phyloP scores from a whole-genome alignment of 192 early-diverging fungal species.

The Jimgerdemannia lactiflua region DNA sequence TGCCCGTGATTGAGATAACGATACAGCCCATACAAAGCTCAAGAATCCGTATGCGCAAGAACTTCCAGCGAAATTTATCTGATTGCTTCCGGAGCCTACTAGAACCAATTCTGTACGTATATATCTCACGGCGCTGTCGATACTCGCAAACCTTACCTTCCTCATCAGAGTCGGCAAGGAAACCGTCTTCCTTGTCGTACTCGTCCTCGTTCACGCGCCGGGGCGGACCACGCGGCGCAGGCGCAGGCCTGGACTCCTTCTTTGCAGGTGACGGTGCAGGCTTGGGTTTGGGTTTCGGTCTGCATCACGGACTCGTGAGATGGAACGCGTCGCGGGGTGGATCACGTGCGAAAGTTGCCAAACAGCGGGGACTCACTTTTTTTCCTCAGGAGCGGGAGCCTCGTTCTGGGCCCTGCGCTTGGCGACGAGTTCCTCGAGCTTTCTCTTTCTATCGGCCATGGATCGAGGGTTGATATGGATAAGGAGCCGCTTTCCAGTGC shows the following conservation, averaged over 20 bases:
- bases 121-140: neutral
- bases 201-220: neutral
- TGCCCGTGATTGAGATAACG: too few species aligned
- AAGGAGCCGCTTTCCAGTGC: too few species aligned
- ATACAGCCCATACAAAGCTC: too few species aligned
- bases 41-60: too few species aligned
- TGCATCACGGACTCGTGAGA: neutral
- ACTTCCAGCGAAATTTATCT: too few species aligned
- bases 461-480: neutral
- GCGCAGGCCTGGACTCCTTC: neutral
- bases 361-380: neutral
- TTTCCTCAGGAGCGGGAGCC: neutral
- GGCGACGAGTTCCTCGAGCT: conserved; percentile 5
- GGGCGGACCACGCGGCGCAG: neutral
- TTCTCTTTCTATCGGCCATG: conserved; percentile 4
- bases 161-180: neutral
- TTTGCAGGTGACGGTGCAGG: neutral
- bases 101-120: neutral
- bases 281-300: neutral
- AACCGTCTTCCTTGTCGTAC: neutral
- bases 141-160: neutral
- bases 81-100: too few species aligned
- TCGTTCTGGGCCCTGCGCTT: neutral
- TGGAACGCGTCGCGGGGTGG: neutral
- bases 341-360: too few species aligned